Conservation (phyloP, 306 rosid species). For the Cucumis hystrix region DNA sequence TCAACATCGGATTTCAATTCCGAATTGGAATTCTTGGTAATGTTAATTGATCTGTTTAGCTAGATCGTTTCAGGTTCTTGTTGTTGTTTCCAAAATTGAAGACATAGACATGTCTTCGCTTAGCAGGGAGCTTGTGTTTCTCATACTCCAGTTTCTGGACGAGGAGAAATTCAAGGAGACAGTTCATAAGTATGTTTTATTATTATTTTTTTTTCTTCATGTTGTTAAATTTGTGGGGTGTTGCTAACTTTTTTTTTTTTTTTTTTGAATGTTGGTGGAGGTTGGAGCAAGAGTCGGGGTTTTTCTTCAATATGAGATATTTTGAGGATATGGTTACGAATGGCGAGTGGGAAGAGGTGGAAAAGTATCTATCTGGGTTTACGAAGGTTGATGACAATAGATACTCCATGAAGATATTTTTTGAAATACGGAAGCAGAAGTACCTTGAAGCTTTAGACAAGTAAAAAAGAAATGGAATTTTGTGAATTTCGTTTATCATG, state of each 20-base stretch:
- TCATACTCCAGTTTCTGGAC: constrained; percentile 97
- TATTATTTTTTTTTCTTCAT: neutral
- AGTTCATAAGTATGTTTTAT: constrained; percentile 64
- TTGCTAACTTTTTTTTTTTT: constrained; percentile 5
- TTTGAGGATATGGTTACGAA: constrained; percentile 93
- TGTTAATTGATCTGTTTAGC: constrained; percentile 43
- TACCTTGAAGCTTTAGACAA: constrained; percentile 94
- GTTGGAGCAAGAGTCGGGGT: constrained; percentile 98
- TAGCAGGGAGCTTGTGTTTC: constrained; percentile 97
- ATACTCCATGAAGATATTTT: constrained; percentile 98
- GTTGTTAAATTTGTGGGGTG: neutral
- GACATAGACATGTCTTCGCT: constrained; percentile 77
- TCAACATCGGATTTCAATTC: neutral
- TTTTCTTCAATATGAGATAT: constrained; percentile 94
- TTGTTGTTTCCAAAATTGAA: constrained; percentile 1
- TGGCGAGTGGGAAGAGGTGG: constrained; percentile 99
- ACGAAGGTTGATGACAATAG: constrained; percentile 98
- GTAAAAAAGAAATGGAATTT: constrained; percentile 16
- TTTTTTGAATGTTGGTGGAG: constrained; percentile 36
- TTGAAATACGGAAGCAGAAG: constrained; percentile 97
- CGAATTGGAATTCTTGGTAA: neutral
- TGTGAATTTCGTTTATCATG: neutral
- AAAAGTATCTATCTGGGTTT: constrained; percentile 91
- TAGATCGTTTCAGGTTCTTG: constrained; percentile 33
- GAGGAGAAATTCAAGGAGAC: constrained; percentile 98